These are phyloP conservation scores for Paralagenidium karlingii DNA, from an alignment of 352 stramenopile species.

Conservation along the genomic window DNA sequence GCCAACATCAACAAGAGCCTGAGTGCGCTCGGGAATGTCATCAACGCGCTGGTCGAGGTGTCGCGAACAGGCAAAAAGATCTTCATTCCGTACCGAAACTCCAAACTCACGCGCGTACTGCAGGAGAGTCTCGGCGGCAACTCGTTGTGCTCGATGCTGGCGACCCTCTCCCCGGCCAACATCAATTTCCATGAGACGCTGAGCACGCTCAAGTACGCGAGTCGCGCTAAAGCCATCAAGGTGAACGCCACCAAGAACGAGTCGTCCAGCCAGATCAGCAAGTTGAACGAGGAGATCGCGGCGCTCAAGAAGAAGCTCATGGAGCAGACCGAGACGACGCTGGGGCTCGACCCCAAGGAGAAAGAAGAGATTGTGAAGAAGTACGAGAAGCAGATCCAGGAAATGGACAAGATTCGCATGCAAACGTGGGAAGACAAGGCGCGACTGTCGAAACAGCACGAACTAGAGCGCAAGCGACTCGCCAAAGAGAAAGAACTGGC, in stretches of 20 bases:
- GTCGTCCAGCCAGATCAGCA: slow-evolving; percentile 79
- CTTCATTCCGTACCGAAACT: slow-evolving; percentile 91
- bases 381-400: slow-evolving; percentile 83
- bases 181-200: slow-evolving; percentile 93
- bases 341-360: slow-evolving; percentile 67
- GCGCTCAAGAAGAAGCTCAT: slow-evolving; percentile 77
- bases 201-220: slow-evolving; percentile 93
- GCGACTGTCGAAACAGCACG: slow-evolving; percentile 74
- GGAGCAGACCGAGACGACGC: slow-evolving; percentile 48
- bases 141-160: slow-evolving; percentile 91
- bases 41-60: slow-evolving; percentile 85
- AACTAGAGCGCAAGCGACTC: slow-evolving; percentile 70
- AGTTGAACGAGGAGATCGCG: slow-evolving; percentile 85
- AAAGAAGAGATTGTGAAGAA: slow-evolving; percentile 82
- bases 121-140: slow-evolving; percentile 90
- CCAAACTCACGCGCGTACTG: slow-evolving; percentile 88
- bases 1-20: slow-evolving; percentile 92
- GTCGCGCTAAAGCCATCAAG: slow-evolving; percentile 90
- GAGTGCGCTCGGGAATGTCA: slow-evolving; percentile 88
- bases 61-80: slow-evolving; percentile 73
- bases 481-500: slow-evolving; percentile 66
- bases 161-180: slow-evolving; percentile 88
- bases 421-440: slow-evolving; percentile 86
- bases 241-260: slow-evolving; percentile 91
- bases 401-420: slow-evolving; percentile 74